Evolutionary conservation across 2,329 filamentous ascomycete genomes (phyloP).

Genomic region (Nemania bipapillata): DNA sequence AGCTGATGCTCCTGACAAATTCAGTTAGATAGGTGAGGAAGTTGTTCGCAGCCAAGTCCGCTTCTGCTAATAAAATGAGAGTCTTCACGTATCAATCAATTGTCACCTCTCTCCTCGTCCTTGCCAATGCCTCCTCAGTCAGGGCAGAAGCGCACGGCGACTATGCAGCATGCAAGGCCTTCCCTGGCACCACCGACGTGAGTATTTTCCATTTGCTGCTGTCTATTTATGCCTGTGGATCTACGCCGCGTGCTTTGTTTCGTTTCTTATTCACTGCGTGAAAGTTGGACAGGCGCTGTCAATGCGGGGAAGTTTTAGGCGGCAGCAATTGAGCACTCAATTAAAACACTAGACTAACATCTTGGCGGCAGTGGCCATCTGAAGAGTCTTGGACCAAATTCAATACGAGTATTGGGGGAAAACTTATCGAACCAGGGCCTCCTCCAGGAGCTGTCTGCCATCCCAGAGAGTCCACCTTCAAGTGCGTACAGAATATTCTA

Average conservation of each 20-base stretch:
- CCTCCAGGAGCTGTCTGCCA: conserved; percentile 61
- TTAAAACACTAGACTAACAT: conserved; percentile 24
- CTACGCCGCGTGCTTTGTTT: background rate
- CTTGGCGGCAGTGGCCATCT: conserved; percentile 59
- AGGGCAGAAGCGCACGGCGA: conserved; percentile 10
- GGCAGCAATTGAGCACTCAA: background rate
- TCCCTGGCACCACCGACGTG: conserved; percentile 54
- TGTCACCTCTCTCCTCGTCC: conserved; percentile 1
- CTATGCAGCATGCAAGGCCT: conserved; percentile 58
- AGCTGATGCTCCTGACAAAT: background rate
- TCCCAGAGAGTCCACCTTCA: conserved; percentile 50
- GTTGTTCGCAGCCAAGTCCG: background rate
- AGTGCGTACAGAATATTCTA: no score
- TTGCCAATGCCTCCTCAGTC: conserved; percentile 21
- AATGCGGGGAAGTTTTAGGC: background rate
- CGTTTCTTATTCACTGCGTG: background rate
- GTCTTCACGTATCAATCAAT: conserved; percentile 1
- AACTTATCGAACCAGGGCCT: conserved; percentile 54
- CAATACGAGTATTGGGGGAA: conserved; percentile 58
- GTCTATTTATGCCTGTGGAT: background rate
- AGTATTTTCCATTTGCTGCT: background rate
- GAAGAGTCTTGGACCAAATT: conserved; percentile 58
- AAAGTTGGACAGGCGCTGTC: background rate
- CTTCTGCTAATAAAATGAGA: conserved; percentile 32
- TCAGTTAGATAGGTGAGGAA: conserved; percentile 16